Evolutionary conservation across 176 grass and related monocot genomes (phyloP).

Genomic region (Urochloa ruziziensis): DNA sequence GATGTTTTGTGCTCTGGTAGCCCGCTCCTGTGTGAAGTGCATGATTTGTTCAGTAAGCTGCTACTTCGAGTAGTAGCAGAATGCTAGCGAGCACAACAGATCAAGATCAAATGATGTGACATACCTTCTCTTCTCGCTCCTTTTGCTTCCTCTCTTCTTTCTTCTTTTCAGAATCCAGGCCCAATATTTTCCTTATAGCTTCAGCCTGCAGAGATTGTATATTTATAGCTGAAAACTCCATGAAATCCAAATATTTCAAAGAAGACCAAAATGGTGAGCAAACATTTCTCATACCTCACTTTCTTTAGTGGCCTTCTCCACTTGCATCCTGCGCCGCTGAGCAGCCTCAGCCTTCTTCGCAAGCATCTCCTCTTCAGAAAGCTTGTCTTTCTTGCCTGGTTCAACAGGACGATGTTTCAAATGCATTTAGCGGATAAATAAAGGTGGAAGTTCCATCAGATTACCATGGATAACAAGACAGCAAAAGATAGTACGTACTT

Average conservation of each 20-base stretch:
- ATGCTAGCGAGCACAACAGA: neutral
- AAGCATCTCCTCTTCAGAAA: constrained; percentile 61
- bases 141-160: constrained; percentile 98
- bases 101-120: constrained; percentile 18
- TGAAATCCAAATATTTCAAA: neutral
- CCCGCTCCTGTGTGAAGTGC: constrained; percentile 48
- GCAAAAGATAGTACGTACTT: constrained; percentile 41
- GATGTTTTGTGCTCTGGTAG: constrained; percentile 40
- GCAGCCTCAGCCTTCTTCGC: constrained; percentile 79
- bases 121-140: constrained; percentile 75
- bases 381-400: constrained; percentile 70
- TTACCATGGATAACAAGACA: neutral
- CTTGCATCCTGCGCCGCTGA: constrained; percentile 70
- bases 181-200: constrained; percentile 91
- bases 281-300: constrained; percentile 40
- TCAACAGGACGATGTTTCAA: constrained; percentile 5
- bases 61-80: neutral
- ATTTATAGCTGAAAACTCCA: neutral
- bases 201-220: constrained; percentile 54
- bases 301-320: constrained; percentile 77
- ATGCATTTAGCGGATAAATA: neutral
- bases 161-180: constrained; percentile 86
- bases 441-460: neutral
- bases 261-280: neutral
- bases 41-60: constrained; percentile 28